A percentile compares a stretch with the other conserved stretches of the same genome.
Evolutionary conservation across 305 asterid species (phyloP).

Genomic region (Fraxinus greggii): DNA sequence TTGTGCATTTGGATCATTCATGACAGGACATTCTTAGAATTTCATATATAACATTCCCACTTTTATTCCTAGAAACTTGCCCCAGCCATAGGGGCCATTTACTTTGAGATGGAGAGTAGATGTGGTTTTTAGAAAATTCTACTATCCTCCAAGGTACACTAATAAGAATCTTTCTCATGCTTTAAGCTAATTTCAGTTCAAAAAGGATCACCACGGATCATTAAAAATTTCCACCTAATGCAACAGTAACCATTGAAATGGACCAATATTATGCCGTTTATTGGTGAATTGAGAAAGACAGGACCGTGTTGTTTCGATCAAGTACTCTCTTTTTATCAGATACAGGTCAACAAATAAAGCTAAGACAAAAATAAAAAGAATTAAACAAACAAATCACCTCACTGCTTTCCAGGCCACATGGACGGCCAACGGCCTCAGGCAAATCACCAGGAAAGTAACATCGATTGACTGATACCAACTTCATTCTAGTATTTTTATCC

Average conservation of each 20-base stretch:
- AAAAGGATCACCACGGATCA: background rate
- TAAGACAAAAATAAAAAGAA: background rate
- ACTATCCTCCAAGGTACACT: background rate
- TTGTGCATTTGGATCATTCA: background rate
- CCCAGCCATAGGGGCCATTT: background rate
- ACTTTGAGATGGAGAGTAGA: background rate
- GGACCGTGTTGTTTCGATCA: background rate
- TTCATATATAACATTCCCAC: background rate
- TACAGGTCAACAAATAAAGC: background rate
- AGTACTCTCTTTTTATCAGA: background rate
- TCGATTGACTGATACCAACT: constrained; percentile 71
- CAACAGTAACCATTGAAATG: background rate
- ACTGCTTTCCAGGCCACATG: constrained; percentile 78
- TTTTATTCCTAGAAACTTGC: background rate
- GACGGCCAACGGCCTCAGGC: constrained; percentile 90
- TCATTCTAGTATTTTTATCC: constrained; percentile 56
- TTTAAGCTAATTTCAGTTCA: background rate
- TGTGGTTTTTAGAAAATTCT: background rate
- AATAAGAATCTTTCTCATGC: background rate
- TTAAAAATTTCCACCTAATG: background rate
- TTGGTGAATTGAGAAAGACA: background rate
- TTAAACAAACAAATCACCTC: constrained; percentile 55
- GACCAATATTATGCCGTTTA: background rate
- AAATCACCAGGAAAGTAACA: constrained; percentile 92
- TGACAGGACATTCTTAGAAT: background rate